These are phyloP conservation scores for Fusarium bulbicola DNA, from an alignment of 2,329 filamentous ascomycete species.

Conservation along the genomic window DNA sequence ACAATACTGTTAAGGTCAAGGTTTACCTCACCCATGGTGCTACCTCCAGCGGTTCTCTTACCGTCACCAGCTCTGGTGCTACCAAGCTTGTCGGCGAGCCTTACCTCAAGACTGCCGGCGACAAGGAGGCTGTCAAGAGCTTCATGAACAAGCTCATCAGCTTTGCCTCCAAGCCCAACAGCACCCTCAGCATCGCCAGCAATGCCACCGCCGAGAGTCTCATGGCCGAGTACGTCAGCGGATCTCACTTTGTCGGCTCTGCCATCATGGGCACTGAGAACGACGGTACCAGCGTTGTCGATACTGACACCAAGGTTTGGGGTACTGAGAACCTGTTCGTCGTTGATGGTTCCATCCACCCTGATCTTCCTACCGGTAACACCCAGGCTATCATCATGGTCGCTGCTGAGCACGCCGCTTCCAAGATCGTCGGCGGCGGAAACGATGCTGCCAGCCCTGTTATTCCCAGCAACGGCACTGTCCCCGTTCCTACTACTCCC, in stretches of 20 bases:
- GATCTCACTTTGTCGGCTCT: conserved; percentile 66
- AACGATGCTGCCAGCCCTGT: conserved; percentile 1
- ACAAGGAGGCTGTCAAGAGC: conserved; percentile 56
- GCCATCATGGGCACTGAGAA: conserved; percentile 67
- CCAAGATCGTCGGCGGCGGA: conserved; percentile 29
- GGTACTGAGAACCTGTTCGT: conserved; percentile 75
- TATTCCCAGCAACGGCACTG: conserved; percentile 8
- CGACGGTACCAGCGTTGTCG: conserved; percentile 68
- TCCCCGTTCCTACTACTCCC: neutral
- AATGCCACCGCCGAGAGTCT: conserved; percentile 59
- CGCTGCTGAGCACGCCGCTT: conserved; percentile 67
- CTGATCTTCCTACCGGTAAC: conserved; percentile 74
- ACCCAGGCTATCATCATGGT: conserved; percentile 72
- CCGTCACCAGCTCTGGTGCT: conserved; percentile 50
- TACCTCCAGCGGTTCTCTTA: conserved; percentile 56
- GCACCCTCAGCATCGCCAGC: conserved; percentile 61
- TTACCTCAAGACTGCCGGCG: conserved; percentile 46
- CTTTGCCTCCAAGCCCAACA: conserved; percentile 67
- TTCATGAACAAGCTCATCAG: conserved; percentile 70
- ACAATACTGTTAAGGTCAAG: conserved; percentile 56
- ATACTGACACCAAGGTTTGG: conserved; percentile 70
- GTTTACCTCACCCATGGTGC: conserved; percentile 62
- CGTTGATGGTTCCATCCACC: conserved; percentile 75
- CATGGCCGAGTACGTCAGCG: conserved; percentile 61
- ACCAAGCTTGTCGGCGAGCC: conserved; percentile 54